These are phyloP conservation scores for Angomonas deanei DNA, from an alignment of 208 protist genomes.

Conservation along the genomic window DNA sequence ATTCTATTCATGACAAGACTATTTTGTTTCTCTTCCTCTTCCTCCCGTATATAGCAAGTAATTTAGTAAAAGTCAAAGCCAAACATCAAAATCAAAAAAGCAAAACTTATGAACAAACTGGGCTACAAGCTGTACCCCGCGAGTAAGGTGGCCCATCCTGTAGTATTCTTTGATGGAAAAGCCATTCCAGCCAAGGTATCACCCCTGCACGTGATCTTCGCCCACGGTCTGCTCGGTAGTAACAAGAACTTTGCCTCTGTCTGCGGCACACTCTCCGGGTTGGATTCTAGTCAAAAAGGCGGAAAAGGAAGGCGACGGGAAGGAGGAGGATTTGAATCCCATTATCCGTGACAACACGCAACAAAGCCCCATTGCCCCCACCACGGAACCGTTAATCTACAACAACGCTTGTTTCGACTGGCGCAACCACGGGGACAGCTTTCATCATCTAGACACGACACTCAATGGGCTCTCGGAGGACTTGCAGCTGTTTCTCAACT, in stretches of 20 bases:
- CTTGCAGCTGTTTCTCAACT: conserved; percentile 17
- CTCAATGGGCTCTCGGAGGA: conserved; percentile 41
- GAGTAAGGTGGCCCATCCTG: conserved; percentile 4
- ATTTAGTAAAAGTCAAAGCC: no score
- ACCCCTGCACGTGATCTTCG: conserved; percentile 31
- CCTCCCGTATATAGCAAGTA: not conserved
- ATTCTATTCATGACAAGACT: not conserved
- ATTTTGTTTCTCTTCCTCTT: conserved; percentile 9
- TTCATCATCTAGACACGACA: conserved; percentile 23
- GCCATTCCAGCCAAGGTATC: conserved; percentile 14
- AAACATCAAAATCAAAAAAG: not conserved
- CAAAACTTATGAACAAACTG: conserved; percentile 10
- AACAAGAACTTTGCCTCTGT: conserved; percentile 34
- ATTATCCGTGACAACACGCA: not conserved
- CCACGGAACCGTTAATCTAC: conserved; percentile 15
- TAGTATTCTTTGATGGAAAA: conserved; percentile 11
- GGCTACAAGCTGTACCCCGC: conserved; percentile 14
- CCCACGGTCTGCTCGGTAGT: conserved; percentile 39
- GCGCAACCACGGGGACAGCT: conserved; percentile 41
- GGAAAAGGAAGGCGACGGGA: conserved; percentile 6
- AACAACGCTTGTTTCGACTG: conserved; percentile 31
- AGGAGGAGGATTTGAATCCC: not conserved
- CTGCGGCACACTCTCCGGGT: conserved; percentile 23
- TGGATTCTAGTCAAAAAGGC: conserved; percentile 15
- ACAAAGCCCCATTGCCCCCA: not conserved